phyloP scores from a whole-genome alignment of 768 basidiomycete genomes.

The Suillus sp. region DNA sequence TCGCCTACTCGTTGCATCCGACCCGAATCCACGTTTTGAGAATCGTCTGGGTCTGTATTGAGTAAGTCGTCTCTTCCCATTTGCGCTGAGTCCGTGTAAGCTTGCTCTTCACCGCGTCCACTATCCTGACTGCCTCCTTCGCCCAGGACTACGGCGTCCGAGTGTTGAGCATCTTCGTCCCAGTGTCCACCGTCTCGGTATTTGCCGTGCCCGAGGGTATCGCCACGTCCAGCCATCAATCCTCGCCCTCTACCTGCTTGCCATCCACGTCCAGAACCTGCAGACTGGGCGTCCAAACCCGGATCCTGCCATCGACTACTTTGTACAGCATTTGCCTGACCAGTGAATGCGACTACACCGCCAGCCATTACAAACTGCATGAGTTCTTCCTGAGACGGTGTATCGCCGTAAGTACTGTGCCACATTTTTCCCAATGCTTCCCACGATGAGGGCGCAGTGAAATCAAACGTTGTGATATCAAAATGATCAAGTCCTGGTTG shows the following conservation, averaged over 20 bases:
- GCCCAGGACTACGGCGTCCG: conserved; percentile 64
- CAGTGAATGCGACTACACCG: conserved; percentile 25
- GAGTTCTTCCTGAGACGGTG: conserved; percentile 74
- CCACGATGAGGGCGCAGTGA: conserved; percentile 74
- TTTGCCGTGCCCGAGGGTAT: conserved; percentile 45
- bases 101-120: background rate
- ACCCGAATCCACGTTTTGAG: conserved; percentile 34
- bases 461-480: conserved; percentile 73
- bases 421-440: conserved; percentile 79
- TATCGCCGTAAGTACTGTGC: conserved; percentile 64
- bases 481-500: conserved; percentile 63
- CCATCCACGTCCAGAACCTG: conserved; percentile 40
- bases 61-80: conserved; percentile 5
- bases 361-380: conserved; percentile 68
- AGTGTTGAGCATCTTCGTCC: conserved; percentile 35
- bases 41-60: background rate
- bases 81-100: conserved; percentile 11
- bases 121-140: conserved; percentile 39
- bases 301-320: conserved; percentile 28
- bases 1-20: conserved; percentile 73
- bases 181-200: conserved; percentile 45
- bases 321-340: conserved; percentile 23
- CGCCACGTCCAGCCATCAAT: conserved; percentile 32
- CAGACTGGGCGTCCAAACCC: conserved; percentile 31
- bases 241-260: conserved; percentile 43